Base-by-base conservation (phyloP, 2,329 filamentous ascomycete genomes). In the Ascochyta rabiei region DNA sequence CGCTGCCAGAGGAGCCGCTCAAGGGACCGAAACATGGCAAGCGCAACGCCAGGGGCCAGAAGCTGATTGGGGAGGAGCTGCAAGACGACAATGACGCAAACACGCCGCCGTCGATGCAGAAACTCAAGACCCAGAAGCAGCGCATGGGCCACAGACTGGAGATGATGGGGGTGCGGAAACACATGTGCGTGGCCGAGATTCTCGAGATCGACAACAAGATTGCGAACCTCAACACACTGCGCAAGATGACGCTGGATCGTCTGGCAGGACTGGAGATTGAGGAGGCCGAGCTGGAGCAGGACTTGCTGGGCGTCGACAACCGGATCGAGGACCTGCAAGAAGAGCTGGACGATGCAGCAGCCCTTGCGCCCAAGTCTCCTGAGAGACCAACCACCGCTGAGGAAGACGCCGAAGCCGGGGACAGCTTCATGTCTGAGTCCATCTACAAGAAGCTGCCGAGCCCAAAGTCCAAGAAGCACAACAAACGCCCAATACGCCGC, bases 171-270 rank as follows among this genome's bases (percentile, higher is more conserved):
- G 86, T 98, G 59, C 86, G 95, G 56, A 99, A 99, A 77, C 96
- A 95, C 71, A 97, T 99, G 93, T 93, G 93, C 64, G 95, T 91
- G 68, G 90, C 91, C 60, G 95, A 99, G 76, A 98, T 99, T 55
- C 86, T 87, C 56, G 95, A 99, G 70, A 96, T 99, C 57, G 95
- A 99, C 77, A 93, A 89, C 77, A 99, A 98, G 77, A 93, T 99
- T 60, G 86, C 91, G 57, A 98, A 98, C 74, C 80, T 99, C 49
- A 89, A 91, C 65, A 91, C 86, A 59, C 97, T 98, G 91, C 88
- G 95, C 62, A 89, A 88, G 70, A 96, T 97, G 57, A 89, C 98
- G 40, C 76, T 99, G 53, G 92, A 97, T 50, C 84, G 95, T 59
- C 77, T 99, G 62, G 93, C 93, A 1, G 86, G 84, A 2, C 79